Conservation (phyloP, 495 filamentous ascomycete genomes). For the Pyronema omphalodes region DNA sequence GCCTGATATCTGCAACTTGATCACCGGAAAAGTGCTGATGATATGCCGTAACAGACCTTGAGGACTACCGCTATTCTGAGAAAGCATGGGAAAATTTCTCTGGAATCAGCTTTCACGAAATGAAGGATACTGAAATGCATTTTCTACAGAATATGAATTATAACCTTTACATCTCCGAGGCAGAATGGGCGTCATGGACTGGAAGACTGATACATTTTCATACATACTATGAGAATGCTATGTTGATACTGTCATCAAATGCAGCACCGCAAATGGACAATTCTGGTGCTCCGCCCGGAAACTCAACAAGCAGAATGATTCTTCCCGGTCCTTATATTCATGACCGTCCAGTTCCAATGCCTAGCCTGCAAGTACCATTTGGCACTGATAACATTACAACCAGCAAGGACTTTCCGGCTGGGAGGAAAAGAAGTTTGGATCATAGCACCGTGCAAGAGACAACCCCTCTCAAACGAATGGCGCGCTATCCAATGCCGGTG, state of each 20-base stretch:
- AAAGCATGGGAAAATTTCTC: constrained; percentile 99
- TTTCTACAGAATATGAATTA: constrained; percentile 98
- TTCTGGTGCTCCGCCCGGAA: background rate
- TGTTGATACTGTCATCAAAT: constrained; percentile 9
- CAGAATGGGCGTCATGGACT: constrained; percentile 76
- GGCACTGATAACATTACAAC: no score
- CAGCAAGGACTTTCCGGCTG: no score
- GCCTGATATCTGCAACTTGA: no score
- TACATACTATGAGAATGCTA: constrained; percentile 47
- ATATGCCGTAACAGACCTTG: constrained; percentile 72
- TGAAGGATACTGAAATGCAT: constrained; percentile 98
- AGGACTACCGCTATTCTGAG: constrained; percentile 99
- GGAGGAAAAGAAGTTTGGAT: no score
- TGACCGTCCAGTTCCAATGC: no score
- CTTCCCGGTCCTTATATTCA: no score
- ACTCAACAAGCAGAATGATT: no score
- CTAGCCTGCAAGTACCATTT: no score
- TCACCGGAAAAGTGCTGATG: no score
- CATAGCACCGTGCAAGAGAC: no score
- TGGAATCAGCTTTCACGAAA: constrained; percentile 80
- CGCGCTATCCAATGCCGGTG: no score
- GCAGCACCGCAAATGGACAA: background rate
- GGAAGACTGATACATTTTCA: constrained; percentile 57
- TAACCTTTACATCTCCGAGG: constrained; percentile 63
- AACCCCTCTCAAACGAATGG: no score